These are phyloP conservation scores for Lodderomyces orthopsilosis DNA, from an alignment of 1,139 yeast genomes.

Conservation along the genomic window DNA sequence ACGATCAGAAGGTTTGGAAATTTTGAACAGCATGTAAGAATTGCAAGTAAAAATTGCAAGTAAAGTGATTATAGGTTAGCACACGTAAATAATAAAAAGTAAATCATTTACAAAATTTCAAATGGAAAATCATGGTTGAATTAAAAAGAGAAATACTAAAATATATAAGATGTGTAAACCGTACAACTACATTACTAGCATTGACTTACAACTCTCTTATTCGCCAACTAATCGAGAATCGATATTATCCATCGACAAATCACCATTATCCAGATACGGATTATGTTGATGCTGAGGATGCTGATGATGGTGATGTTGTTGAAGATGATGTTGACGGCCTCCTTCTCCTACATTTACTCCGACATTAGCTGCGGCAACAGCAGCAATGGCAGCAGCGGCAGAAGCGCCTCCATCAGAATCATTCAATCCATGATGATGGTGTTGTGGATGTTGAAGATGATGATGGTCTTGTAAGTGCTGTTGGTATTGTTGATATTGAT, in stretches of 20 bases:
- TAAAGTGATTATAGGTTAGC: no score
- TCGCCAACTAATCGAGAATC: constrained; percentile 50
- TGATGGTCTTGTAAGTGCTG: constrained; percentile 21
- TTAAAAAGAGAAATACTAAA: no score
- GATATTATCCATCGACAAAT: constrained; percentile 47
- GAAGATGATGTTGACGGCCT: constrained; percentile 19
- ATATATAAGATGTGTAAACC: no score
- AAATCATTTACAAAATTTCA: no score
- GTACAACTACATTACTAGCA: no score
- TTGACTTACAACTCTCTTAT: no score
- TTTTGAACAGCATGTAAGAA: constrained; percentile 36
- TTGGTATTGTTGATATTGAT: constrained; percentile 31
- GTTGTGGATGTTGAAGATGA: constrained; percentile 16
- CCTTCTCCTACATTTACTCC: constrained; percentile 23
- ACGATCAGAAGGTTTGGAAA: constrained; percentile 50
- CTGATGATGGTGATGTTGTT: not conserved
- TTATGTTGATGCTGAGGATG: constrained; percentile 9
- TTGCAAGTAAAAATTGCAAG: not conserved
- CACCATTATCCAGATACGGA: constrained; percentile 29
- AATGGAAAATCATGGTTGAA: no score
- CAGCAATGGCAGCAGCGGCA: constrained; percentile 46
- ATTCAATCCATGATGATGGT: constrained; percentile 22
- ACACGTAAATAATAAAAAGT: no score
- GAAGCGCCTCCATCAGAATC: constrained; percentile 25
- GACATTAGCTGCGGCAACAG: constrained; percentile 25